phyloP scores from a whole-genome alignment of 495 filamentous ascomycete genomes.

The Tuber microsphaerosporum region DNA sequence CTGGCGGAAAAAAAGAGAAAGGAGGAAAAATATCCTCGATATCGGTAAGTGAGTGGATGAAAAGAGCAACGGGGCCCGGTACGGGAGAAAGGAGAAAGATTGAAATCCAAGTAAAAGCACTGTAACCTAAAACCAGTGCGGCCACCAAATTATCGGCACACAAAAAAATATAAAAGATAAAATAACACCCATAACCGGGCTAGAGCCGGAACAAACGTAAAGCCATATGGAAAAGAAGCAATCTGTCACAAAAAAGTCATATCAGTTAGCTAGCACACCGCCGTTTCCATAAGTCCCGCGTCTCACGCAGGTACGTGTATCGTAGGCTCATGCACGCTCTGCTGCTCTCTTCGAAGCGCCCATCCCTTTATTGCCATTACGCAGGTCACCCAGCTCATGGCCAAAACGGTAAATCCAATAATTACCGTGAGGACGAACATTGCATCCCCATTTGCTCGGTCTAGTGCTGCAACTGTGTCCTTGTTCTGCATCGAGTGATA shows the following conservation, averaged over 20 bases:
- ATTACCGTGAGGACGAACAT: slow-evolving; percentile 94
- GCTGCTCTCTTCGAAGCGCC: slow-evolving; percentile 60
- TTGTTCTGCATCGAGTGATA: slow-evolving; percentile 48
- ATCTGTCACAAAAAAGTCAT: not conserved
- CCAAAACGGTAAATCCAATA: slow-evolving; percentile 71
- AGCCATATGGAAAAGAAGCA: not conserved
- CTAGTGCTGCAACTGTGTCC: slow-evolving; percentile 69
- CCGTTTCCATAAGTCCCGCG: not conserved
- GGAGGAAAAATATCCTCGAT: not conserved
- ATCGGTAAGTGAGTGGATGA: not conserved
- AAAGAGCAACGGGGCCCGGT: not conserved
- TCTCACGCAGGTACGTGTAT: not conserved
- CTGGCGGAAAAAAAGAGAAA: not conserved
- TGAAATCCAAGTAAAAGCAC: not conserved
- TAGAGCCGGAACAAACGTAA: not conserved
- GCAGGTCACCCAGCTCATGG: slow-evolving; percentile 78
- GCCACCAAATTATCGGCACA: not conserved
- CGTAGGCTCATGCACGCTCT: not conserved
- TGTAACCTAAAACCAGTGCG: not conserved
- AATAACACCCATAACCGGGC: not conserved
- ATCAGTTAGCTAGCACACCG: not conserved
- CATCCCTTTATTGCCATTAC: slow-evolving; percentile 84
- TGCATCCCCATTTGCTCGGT: slow-evolving; percentile 64
- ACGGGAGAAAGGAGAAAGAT: not conserved
- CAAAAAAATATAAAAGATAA: not conserved